Conservation (phyloP, 225 moss, liverwort and hornwort species). For the Physcomitrellopsis africana region DNA sequence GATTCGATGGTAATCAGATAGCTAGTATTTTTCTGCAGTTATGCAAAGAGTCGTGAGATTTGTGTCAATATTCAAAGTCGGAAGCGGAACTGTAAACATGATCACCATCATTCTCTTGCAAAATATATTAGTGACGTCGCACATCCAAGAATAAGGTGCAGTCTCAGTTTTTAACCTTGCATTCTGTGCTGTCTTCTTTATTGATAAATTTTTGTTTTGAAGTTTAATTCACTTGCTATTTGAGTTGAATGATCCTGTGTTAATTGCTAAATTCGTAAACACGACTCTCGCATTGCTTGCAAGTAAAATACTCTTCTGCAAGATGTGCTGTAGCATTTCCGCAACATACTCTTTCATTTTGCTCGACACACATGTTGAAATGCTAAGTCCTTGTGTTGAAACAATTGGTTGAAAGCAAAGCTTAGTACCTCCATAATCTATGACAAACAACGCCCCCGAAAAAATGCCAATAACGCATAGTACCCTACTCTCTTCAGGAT, state of each 20-base stretch:
- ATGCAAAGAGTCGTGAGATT: constrained; percentile 46
- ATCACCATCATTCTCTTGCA: constrained; percentile 41
- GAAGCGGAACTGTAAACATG: constrained; percentile 45
- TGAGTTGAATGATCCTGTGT: constrained; percentile 21
- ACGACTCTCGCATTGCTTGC: too few relatives aligned
- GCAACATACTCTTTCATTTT: too few relatives aligned
- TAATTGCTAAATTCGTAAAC: background rate
- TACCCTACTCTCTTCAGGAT: too few relatives aligned
- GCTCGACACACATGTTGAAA: too few relatives aligned
- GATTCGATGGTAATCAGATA: constrained; percentile 42
- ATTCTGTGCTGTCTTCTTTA: constrained; percentile 44
- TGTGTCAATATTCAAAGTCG: constrained; percentile 41
- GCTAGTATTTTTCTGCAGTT: constrained; percentile 47
- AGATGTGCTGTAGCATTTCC: too few relatives aligned
- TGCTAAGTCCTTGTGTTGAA: too few relatives aligned
- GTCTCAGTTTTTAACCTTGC: constrained; percentile 32
- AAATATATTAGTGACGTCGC: constrained; percentile 42
- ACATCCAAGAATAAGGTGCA: constrained; percentile 49
- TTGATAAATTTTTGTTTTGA: constrained; percentile 37
- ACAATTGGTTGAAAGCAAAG: too few relatives aligned
- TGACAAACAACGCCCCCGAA: too few relatives aligned
- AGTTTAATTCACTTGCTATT: constrained; percentile 29
- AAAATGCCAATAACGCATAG: too few relatives aligned
- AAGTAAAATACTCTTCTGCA: too few relatives aligned
- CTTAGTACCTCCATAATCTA: too few relatives aligned